Conservation (phyloP, 1,284 basidiomycete species). For the Ceratobasidium sp. region DNA sequence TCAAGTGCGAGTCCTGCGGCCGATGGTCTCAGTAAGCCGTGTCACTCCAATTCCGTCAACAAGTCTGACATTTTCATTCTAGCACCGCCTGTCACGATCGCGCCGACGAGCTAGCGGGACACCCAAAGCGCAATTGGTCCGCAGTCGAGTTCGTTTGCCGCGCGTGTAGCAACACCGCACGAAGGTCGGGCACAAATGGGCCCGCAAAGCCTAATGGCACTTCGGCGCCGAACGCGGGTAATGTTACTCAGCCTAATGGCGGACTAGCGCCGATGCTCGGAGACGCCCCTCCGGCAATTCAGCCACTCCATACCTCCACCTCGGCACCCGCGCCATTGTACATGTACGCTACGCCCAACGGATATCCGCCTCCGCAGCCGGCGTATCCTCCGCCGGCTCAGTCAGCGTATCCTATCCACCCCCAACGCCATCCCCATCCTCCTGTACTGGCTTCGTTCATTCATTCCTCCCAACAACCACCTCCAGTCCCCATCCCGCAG, state of each 20-base stretch:
- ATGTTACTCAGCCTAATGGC: background rate
- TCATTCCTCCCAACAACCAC: background rate
- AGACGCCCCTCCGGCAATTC: background rate
- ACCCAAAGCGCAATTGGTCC: conserved; percentile 72
- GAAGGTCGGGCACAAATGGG: background rate
- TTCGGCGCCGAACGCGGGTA: background rate
- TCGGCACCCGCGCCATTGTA: background rate
- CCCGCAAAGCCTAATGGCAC: conserved; percentile 6
- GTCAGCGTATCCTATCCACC: background rate
- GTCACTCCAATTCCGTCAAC: background rate
- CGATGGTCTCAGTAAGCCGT: conserved; percentile 73
- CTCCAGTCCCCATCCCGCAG: conserved; percentile 15
- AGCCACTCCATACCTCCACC: too few species aligned
- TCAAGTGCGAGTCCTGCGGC: conserved; percentile 78
- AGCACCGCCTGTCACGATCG: conserved; percentile 72
- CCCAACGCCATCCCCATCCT: background rate
- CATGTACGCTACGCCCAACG: conserved; percentile 21
- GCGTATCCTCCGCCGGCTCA: background rate
- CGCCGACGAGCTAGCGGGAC: conserved; percentile 63
- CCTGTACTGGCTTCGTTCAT: background rate
- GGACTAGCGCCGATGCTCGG: background rate
- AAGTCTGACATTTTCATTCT: background rate
- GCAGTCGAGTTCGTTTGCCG: conserved; percentile 60
- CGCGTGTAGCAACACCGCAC: conserved; percentile 38
- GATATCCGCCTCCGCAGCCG: background rate